These are phyloP conservation scores for Triadica sebifera DNA, from an alignment of 345 rosid genomes.

Conservation along the genomic window DNA sequence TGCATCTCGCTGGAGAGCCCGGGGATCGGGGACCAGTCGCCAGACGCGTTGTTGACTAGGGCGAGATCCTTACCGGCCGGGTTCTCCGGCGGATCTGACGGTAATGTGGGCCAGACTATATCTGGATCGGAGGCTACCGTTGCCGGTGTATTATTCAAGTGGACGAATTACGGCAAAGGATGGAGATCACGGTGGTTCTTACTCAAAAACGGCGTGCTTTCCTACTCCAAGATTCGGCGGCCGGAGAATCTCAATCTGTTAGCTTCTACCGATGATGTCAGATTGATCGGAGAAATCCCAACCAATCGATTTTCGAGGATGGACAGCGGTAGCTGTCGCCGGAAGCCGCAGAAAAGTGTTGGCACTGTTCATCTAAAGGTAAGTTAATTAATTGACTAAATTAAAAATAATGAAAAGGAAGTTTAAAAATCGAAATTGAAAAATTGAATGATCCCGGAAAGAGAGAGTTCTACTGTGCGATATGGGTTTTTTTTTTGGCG, in stretches of 20 bases:
- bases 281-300: slow-evolving; percentile 74
- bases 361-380: slow-evolving; percentile 94
- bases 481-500: slow-evolving; percentile 21
- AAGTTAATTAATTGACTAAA: neutral
- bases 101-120: slow-evolving; percentile 20
- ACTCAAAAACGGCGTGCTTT: slow-evolving; percentile 70
- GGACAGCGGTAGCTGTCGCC: slow-evolving; percentile 52
- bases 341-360: slow-evolving; percentile 60
- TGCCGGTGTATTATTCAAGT: slow-evolving; percentile 83
- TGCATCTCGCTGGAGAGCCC: slow-evolving; percentile 81
- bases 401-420: too few species aligned
- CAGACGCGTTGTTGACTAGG: slow-evolving; percentile 53
- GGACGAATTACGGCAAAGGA: slow-evolving; percentile 97
- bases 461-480: neutral
- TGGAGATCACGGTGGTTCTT: slow-evolving; percentile 98
- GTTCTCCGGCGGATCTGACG: slow-evolving; percentile 45
- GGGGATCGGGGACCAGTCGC: slow-evolving; percentile 55
- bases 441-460: neutral
- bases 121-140: slow-evolving; percentile 67
- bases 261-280: slow-evolving; percentile 52
- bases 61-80: slow-evolving; percentile 68
- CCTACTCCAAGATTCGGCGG: slow-evolving; percentile 77
- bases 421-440: neutral
- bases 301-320: slow-evolving; percentile 49
- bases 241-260: slow-evolving; percentile 56